phyloP scores from a whole-genome alignment of 129 eudicot species.

The Silybum marianum region DNA sequence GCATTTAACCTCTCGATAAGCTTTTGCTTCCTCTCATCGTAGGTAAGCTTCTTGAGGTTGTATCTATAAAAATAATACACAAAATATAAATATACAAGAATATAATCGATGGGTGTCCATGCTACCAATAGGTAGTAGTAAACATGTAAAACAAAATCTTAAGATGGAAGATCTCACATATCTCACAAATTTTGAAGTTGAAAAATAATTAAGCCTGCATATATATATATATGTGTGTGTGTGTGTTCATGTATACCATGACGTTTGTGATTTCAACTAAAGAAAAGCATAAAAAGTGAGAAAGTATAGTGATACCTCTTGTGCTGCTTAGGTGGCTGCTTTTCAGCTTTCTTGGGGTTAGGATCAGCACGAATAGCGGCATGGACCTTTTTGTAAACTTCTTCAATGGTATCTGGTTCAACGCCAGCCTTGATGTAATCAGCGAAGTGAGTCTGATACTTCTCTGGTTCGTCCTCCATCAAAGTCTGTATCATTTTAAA shows the following conservation, averaged over 20 bases:
- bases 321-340: slow-evolving; percentile 68
- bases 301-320: slow-evolving; percentile 51
- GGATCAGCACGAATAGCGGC: slow-evolving; percentile 95
- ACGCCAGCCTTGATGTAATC: slow-evolving; percentile 64
- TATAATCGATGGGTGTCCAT: too few species aligned
- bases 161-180: too few species aligned
- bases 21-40: slow-evolving; percentile 82
- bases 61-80: slow-evolving; percentile 41
- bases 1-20: slow-evolving; percentile 83
- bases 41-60: slow-evolving; percentile 88
- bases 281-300: neutral
- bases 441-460: slow-evolving; percentile 72
- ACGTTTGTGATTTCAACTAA: too few species aligned
- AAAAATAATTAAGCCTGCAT: too few species aligned
- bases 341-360: slow-evolving; percentile 58
- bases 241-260: too few species aligned
- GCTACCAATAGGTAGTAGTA: too few species aligned
- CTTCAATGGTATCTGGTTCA: slow-evolving; percentile 68
- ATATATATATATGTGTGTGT: too few species aligned
- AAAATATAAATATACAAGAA: neutral
- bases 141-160: too few species aligned
- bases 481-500: slow-evolving; percentile 45
- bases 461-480: slow-evolving; percentile 90
- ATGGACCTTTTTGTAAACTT: slow-evolving; percentile 84
- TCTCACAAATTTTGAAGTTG: too few species aligned